phyloP scores from a whole-genome alignment of 352 stramenopile genomes.

The Phytopythium cucurbitacearum region DNA sequence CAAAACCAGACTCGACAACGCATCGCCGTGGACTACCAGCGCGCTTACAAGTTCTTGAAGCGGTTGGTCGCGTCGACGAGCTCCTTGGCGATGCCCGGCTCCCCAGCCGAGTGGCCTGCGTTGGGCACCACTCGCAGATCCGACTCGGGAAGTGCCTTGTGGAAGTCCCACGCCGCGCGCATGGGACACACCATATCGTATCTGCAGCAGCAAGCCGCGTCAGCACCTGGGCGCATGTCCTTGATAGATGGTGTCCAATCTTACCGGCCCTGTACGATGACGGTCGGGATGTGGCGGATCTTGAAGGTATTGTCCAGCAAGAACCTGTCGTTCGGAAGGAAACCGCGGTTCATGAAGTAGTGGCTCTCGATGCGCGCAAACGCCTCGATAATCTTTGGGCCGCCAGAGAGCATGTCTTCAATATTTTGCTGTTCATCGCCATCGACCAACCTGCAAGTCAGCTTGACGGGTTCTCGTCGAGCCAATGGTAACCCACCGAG shows the following conservation, averaged over 20 bases:
- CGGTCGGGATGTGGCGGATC: conserved; percentile 90
- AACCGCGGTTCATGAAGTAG: conserved; percentile 90
- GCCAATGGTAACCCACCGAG: neutral
- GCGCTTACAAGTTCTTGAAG: conserved; percentile 40
- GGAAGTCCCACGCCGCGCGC: conserved; percentile 67
- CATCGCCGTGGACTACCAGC: neutral
- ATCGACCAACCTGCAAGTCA: too few species aligned
- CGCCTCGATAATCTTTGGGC: conserved; percentile 70
- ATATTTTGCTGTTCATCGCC: too few species aligned
- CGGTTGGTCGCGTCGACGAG: conserved; percentile 69
- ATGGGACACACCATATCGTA: conserved; percentile 81
- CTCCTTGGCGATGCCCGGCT: conserved; percentile 67
- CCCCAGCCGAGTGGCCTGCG: conserved; percentile 46
- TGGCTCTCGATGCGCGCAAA: conserved; percentile 93
- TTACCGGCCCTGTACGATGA: conserved; percentile 89
- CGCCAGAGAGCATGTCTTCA: too few species aligned
- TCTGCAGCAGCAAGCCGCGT: conserved; percentile 57
- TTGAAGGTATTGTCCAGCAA: conserved; percentile 87
- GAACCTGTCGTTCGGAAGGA: conserved; percentile 86
- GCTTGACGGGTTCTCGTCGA: too few species aligned
- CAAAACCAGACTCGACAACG: neutral
- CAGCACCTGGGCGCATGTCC: neutral
- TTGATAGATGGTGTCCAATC: neutral
- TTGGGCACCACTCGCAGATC: conserved; percentile 50
- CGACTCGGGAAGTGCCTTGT: conserved; percentile 45